Evolutionary conservation across 1,284 basidiomycete species (phyloP), one percentile per base, ranked within the genome.

Genomic region (Malassezia japonica): DNA sequence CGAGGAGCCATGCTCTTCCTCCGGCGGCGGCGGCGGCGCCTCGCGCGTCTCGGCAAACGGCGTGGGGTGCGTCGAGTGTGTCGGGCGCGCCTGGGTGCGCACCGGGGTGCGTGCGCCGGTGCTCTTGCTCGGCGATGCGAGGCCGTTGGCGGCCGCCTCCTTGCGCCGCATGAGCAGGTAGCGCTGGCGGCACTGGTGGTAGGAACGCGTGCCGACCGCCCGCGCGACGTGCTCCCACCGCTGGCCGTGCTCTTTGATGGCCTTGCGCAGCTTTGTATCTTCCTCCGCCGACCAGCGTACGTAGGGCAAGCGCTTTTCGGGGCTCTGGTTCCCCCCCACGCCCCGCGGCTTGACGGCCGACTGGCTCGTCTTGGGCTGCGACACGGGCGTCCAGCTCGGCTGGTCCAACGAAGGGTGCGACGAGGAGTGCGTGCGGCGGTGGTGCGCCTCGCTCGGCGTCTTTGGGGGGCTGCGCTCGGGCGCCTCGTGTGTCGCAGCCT

Each of bases 181-280:
- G 25, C 70, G 59, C 56, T 72, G 70, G 15, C 70, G 62, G 53
- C 70, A 72, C 42, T 72, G 70, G 43, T 72, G 70, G 46, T 72
- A 72, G 20, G 69, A 67, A 18, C 70, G 54, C 10, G 70, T 71
- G 7, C 67, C 69, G 7, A 72, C 70, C 7, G 66, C 66, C 20
- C 67, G 61, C 2, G 70, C 67, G 43, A 72, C 66, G n/a, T 65
- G 59, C 41, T 72, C 70, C 70, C 70, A 72, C 2, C 67, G 57
- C 44, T 72, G 70, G 4, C 70, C 70, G 37, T 69, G 61, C 53
- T 71, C 62, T 44, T 61, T 61, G 49, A 72, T 71, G 6, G 70
- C 70, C 4, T 58, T 55, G 8, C 62, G 58, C 46, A 72, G 60
- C 59, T 70, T 69, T 28, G 55, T 56, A 44, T 72, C 70, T 42